Base-by-base conservation (phyloP, 768 basidiomycete genomes). In the Pleurotus cornucopiae region DNA sequence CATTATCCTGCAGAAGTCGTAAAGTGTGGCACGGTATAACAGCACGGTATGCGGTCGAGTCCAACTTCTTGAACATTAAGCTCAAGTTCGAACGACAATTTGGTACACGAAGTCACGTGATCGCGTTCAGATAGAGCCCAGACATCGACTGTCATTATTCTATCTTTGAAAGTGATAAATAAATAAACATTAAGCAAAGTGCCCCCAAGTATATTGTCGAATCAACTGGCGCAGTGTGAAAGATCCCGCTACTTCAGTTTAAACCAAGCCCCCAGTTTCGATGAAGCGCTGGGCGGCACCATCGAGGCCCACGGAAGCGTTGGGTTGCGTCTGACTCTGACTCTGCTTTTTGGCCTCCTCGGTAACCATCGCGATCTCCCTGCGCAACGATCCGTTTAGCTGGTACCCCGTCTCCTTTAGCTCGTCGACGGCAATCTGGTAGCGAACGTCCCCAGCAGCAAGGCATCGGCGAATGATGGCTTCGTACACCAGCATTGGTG, bases 341-440 rank as follows among this genome's bases (percentile, higher is more conserved):
- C 48, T 39, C 20, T 20, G 26, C 43, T 18, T 20, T 44, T 47
- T 47, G 38, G 47, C 34, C 6, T 25, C 21, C 26, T 13, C 12
- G 6, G 51, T 12, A 20, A 52, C 43, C 39, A 57, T 37, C 12
- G 46, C 53, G 4, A 68, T 45, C 38, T 60, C 57, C 26, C 51
- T 57, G 41, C 38, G 51, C 45, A 72, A 61, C 13, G 58, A 56
- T 3, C 47, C 34, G 34, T 61, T 43, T 9, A 77, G 56, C 13
- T 56, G 54, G 64, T 88, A 82, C 12, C 85, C 86, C 56, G 76
- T 75, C 59, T 85, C 77, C 54, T 68, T 66, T 85, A 94, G 81
- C 71, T 95, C 93, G 49, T 86, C 76, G 43, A 88, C 54, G 7
- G 86, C 89, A 38, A 89, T 63, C 40, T 74, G 69, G 70, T 80